These are phyloP conservation scores for Malus sylvestris DNA, from an alignment of 306 rosid genomes.

Conservation along the genomic window DNA sequence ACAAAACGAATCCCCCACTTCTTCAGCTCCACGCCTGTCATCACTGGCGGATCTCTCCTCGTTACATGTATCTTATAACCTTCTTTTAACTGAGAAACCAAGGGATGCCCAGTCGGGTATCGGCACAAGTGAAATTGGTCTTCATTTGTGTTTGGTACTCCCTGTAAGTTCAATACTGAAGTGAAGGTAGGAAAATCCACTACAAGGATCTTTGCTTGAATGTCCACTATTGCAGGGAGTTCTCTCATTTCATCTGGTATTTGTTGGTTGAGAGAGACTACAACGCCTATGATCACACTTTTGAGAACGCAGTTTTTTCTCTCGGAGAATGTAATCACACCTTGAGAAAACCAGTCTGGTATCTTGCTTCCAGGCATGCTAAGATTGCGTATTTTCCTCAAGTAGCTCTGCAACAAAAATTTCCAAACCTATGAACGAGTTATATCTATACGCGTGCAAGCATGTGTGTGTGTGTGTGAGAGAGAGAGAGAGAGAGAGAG, in stretches of 20 bases:
- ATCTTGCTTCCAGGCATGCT: conserved; percentile 57
- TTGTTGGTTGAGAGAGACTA: conserved; percentile 40
- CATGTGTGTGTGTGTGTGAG: neutral
- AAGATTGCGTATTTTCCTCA: conserved; percentile 44
- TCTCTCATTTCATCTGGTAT: conserved; percentile 8
- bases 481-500: neutral
- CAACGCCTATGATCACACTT: conserved; percentile 35
- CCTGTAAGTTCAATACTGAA: conserved; percentile 20
- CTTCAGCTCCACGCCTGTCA: conserved; percentile 40
- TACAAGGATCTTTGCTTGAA: conserved; percentile 37
- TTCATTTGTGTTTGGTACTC: conserved; percentile 40
- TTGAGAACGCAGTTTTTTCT: conserved; percentile 30
- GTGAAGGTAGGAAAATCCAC: conserved; percentile 15
- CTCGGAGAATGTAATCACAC: conserved; percentile 31
- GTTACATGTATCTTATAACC: conserved; percentile 35
- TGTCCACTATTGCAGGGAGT: conserved; percentile 24
- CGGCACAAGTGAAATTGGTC: conserved; percentile 49
- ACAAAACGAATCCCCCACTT: conserved; percentile 37
- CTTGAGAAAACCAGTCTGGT: conserved; percentile 51
- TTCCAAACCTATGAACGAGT: neutral
- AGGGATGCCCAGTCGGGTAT: conserved; percentile 15
- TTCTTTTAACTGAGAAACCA: conserved; percentile 28
- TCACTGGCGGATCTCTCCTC: conserved; percentile 26
- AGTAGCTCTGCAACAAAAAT: conserved; percentile 32
- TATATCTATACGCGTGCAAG: too few relatives aligned